A percentile compares a stretch with the other conserved stretches of the same genome.
Evolutionary conservation across 2,329 filamentous ascomycete species (phyloP).

Genomic region (Podosphaera fusca): DNA sequence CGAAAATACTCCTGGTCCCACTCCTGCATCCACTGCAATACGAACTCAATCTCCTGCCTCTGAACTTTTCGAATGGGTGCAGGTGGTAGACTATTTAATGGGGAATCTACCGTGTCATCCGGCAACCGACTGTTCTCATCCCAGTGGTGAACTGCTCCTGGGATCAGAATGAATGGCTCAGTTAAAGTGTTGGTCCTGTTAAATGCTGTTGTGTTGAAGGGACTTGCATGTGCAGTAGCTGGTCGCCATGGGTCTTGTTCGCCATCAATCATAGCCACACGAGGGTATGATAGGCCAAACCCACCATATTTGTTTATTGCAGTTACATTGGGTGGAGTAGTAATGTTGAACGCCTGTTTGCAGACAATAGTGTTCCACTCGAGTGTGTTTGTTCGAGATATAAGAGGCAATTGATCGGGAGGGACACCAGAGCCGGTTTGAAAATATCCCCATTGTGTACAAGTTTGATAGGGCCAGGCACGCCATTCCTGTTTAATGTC

Average conservation of each 20-base stretch:
- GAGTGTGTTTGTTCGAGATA: conserved; percentile 47
- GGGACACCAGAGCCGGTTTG: conserved; percentile 51
- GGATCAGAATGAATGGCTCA: conserved; percentile 53
- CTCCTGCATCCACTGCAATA: conserved; percentile 42
- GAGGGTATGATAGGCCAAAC: conserved; percentile 43
- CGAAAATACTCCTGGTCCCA: conserved; percentile 18
- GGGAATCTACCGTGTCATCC: conserved; percentile 22
- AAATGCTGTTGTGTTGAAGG: conserved; percentile 22
- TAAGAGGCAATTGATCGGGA: conserved; percentile 35
- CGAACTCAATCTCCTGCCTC: conserved; percentile 32
- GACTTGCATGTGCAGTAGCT: conserved; percentile 43
- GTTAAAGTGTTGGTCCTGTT: conserved; percentile 33
- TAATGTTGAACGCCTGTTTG: conserved; percentile 45
- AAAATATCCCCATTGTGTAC: conserved; percentile 51
- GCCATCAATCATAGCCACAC: conserved; percentile 57
- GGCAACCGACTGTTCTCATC: conserved; percentile 46
- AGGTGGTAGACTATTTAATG: conserved; percentile 27
- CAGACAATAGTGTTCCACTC: conserved; percentile 40
- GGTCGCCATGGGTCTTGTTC: conserved; percentile 61
- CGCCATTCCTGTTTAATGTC: conserved; percentile 22
- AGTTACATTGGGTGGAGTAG: conserved; percentile 33
- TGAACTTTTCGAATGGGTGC: conserved; percentile 34
- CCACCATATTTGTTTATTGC: conserved; percentile 58
- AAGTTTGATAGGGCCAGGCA: conserved; percentile 28
- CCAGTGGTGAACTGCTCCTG: conserved; percentile 61